phyloP scores from a whole-genome alignment of 352 stramenopile species.

The Pythium pectinolyticum region DNA sequence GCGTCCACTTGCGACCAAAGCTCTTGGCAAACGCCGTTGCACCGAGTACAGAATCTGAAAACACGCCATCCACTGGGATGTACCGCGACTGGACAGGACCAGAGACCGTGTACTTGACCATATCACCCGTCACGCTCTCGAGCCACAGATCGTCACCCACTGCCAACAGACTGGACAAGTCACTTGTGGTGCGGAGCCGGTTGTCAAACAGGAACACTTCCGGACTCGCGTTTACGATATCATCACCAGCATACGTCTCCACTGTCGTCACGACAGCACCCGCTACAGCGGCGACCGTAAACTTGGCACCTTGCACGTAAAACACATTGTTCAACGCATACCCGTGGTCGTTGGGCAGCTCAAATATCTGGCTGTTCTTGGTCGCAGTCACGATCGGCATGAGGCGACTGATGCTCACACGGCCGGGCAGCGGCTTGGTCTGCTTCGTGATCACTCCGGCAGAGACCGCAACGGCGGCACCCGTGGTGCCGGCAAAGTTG shows the following conservation, averaged over 20 bases:
- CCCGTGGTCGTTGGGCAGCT: conserved; percentile 48
- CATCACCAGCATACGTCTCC: conserved; percentile 35
- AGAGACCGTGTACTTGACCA: conserved; percentile 47
- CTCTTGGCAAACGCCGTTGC: conserved; percentile 35
- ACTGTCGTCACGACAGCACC: conserved; percentile 36
- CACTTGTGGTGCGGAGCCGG: conserved; percentile 54
- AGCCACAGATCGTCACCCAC: conserved; percentile 60
- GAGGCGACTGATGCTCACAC: conserved; percentile 42
- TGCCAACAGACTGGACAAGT: conserved; percentile 39
- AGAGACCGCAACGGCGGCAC: conserved; percentile 25
- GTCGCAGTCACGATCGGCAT: conserved; percentile 52
- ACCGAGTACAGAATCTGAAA: conserved; percentile 43
- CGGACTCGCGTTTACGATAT: conserved; percentile 32
- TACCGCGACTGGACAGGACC: conserved; percentile 30
- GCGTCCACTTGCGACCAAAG: conserved; percentile 57
- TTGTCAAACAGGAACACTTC: conserved; percentile 64
- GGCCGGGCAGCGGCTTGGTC: conserved; percentile 46
- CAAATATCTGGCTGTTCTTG: conserved; percentile 27
- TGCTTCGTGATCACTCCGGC: conserved; percentile 59
- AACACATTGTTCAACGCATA: conserved; percentile 34
- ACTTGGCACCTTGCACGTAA: conserved; percentile 38
- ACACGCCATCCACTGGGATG: conserved; percentile 49
- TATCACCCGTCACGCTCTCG: conserved; percentile 36
- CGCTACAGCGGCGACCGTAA: conserved; percentile 35
- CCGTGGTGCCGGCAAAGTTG: conserved; percentile 18